Percentiles rank a stretch among this genome's conserved stretches.
phyloP scores from a whole-genome alignment of 1,284 basidiomycete genomes.

The Phlebopus sp. region DNA sequence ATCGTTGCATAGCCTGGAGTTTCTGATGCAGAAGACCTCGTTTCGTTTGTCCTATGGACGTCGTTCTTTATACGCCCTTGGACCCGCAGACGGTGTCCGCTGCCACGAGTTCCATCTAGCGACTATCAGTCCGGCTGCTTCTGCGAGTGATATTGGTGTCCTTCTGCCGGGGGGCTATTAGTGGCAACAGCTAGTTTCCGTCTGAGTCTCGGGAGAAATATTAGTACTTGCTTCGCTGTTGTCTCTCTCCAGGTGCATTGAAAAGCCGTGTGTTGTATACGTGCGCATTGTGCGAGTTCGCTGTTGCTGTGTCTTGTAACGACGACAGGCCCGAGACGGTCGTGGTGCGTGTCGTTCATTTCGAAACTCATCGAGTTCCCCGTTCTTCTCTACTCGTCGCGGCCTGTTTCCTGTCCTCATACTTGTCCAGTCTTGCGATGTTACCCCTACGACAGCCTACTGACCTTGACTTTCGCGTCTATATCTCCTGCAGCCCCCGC shows the following conservation, averaged over 20 bases:
- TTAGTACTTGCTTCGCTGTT: background rate
- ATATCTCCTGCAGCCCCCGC: constrained; percentile 18
- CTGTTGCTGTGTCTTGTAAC: background rate
- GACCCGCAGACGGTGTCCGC: background rate
- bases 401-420: too few species aligned
- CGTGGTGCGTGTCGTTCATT: constrained; percentile 30
- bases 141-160: constrained; percentile 14
- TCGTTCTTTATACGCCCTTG: background rate
- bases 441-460: constrained; percentile 13
- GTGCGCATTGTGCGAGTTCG: background rate
- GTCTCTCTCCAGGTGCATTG: background rate
- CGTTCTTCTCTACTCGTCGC: too few species aligned
- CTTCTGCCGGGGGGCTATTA: constrained; percentile 7
- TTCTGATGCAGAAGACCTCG: background rate
- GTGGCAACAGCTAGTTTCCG: constrained; percentile 8
- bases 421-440: constrained; percentile 13
- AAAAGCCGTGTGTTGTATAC: too few species aligned
- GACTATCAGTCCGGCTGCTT: constrained; percentile 17
- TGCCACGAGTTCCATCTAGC: background rate
- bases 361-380: constrained; percentile 2
- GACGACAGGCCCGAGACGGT: constrained; percentile 12
- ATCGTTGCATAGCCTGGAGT: too few species aligned
- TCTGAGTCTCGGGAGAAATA: constrained; percentile 5
- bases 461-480: constrained; percentile 12
- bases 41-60: background rate